These are phyloP conservation scores for Globisporangium emineosum DNA, from an alignment of 352 stramenopile genomes.

Conservation along the genomic window DNA sequence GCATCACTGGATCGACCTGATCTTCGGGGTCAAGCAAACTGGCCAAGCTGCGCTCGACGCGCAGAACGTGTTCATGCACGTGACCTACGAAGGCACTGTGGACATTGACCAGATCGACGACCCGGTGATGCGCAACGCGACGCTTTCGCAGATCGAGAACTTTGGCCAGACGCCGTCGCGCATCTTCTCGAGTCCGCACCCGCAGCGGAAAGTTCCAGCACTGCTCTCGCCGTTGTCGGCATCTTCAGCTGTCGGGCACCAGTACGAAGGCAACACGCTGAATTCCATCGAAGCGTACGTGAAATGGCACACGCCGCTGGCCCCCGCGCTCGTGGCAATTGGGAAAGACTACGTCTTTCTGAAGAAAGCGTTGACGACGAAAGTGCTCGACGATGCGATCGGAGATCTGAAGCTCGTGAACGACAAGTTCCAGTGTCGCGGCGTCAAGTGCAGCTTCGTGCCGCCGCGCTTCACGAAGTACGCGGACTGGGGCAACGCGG, in stretches of 20 bases:
- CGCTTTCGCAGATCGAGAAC: constrained; percentile 89
- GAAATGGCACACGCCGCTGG: constrained; percentile 74
- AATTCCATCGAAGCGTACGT: constrained; percentile 66
- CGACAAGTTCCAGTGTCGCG: constrained; percentile 64
- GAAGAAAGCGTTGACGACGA: constrained; percentile 41
- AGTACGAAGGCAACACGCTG: constrained; percentile 54
- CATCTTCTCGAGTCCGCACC: constrained; percentile 69
- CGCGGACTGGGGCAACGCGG: constrained; percentile 52
- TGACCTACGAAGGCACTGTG: constrained; percentile 81
- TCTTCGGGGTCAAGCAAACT: constrained; percentile 96
- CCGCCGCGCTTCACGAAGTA: constrained; percentile 73
- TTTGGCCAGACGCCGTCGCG: constrained; percentile 87
- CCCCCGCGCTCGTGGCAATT: constrained; percentile 63
- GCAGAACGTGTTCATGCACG: constrained; percentile 92
- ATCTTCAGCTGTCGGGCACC: constrained; percentile 24
- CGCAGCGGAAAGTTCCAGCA: constrained; percentile 49
- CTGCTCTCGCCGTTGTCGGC: constrained; percentile 19
- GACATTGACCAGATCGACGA: constrained; percentile 85
- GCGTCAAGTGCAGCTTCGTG: constrained; percentile 46
- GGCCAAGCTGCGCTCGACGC: constrained; percentile 89
- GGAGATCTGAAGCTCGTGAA: constrained; percentile 54
- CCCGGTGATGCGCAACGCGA: constrained; percentile 89
- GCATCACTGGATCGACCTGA: constrained; percentile 98
- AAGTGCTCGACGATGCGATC: constrained; percentile 39
- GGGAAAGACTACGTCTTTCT: constrained; percentile 79